Base-by-base conservation (phyloP, 495 filamentous ascomycete genomes). In the Daldinia bambusicola region DNA sequence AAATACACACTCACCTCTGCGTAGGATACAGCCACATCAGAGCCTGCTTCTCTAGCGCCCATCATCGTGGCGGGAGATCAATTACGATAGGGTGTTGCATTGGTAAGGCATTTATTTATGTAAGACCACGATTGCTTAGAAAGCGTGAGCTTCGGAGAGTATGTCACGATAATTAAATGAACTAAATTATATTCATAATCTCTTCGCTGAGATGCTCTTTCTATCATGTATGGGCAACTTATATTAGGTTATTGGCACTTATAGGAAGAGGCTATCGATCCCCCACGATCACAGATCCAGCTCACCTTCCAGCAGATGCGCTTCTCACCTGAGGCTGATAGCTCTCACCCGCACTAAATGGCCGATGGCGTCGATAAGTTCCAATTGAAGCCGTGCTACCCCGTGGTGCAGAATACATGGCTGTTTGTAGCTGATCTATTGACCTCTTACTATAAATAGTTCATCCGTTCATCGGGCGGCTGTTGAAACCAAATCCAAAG, bases 21-120 rank as follows among this genome's bases (percentile, higher is more conserved):
- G 65, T 53, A 59, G 48, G 20, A 51, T 45, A 52, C 66, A 73
- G 70, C 70, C 66, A 66, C 70, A 53, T 22, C 61, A 53, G 70
- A 73, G 70, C 70, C 70, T 73, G 70, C 70, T 69, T 61, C 70
- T 66, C 20, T 73, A 69, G 70, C 66, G 70, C 32, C 32, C 50
- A 55, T 69, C 61, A 14, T 62, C 61, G 14, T 22, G 30, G 26
- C 30, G 4, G 60, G 26, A 58, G 61, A 57, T 64, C 8, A 9
- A 48, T 48, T 6, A 10, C 18, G 7, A 43, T 36, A 12, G 50
- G 26, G 26, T 10, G 43, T 55, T 67, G 63, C 63, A 65, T 68
- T 68, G 56, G 18, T 30, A 41, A 68, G 48, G 61, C 56, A 65
- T 55, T 65, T 55, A 65, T 55, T 65, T 55, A 65, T 43, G 61